Percentiles rank a stretch among this genome's conserved stretches.
Conservation (phyloP, 345 rosid genomes). For the Gossypium rotundifolium region DNA sequence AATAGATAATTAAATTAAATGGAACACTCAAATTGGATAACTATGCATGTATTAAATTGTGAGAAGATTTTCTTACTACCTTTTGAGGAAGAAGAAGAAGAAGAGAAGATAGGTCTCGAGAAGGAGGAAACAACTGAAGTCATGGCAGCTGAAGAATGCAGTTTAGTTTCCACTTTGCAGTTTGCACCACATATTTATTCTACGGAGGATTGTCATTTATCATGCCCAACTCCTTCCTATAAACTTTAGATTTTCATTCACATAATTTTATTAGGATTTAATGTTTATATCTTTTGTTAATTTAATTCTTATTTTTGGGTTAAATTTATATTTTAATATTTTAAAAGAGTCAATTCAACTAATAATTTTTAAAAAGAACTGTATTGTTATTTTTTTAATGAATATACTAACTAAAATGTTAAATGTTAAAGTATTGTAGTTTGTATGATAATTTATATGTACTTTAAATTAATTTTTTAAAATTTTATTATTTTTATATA, state of each 20-base stretch:
- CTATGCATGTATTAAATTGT: neutral
- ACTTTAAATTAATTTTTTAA: too few relatives aligned
- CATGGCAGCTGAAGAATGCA: conserved; percentile 20
- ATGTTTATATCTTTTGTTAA: neutral
- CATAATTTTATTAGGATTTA: too few relatives aligned
- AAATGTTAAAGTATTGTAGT: too few relatives aligned
- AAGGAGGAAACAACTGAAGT: conserved; percentile 34
- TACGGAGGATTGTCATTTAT: neutral
- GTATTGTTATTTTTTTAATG: too few relatives aligned
- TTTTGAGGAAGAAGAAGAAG: conserved; percentile 32
- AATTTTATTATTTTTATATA: too few relatives aligned
- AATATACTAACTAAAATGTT: too few relatives aligned
- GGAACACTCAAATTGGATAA: neutral
- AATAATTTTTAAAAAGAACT: too few relatives aligned
- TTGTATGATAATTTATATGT: fast-evolving
- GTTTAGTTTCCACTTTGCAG: neutral
- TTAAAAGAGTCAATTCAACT: fast-evolving
- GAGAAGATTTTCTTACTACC: conserved; percentile 19
- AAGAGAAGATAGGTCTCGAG: conserved; percentile 22
- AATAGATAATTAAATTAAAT: neutral
- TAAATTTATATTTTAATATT: too few relatives aligned
- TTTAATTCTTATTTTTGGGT: too few relatives aligned
- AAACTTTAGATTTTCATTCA: neutral
- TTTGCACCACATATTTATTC: conserved; percentile 12
- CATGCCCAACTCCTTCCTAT: neutral